Evolutionary conservation across 2,329 filamentous ascomycete genomes (phyloP).

Genomic region (Epichloe uncinata): DNA sequence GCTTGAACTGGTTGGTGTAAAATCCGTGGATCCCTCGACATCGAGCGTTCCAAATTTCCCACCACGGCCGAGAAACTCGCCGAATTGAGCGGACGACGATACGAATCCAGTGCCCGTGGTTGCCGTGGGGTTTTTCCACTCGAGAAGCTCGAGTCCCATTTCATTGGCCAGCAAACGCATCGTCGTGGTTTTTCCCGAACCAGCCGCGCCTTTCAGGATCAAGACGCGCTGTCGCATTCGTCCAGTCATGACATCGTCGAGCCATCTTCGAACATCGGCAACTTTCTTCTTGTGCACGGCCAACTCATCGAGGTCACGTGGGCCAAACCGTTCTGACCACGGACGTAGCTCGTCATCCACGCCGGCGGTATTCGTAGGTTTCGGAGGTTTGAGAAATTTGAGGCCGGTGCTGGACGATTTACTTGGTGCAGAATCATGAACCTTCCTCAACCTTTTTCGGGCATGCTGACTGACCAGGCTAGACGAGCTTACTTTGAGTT

Average conservation of each 20-base stretch:
- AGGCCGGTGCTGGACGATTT: conserved; percentile 28
- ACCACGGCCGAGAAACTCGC: conserved; percentile 77
- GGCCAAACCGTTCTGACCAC: conserved; percentile 80
- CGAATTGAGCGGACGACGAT: conserved; percentile 69
- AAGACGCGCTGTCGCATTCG: conserved; percentile 57
- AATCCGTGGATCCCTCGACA: conserved; percentile 18
- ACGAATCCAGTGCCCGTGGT: conserved; percentile 46
- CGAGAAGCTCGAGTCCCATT: conserved; percentile 64
- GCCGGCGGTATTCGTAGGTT: conserved; percentile 14
- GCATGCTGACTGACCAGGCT: conserved; percentile 45
- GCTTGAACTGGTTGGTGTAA: conserved; percentile 13
- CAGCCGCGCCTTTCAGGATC: conserved; percentile 79
- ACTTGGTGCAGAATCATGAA: conserved; percentile 11
- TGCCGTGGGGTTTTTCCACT: conserved; percentile 78
- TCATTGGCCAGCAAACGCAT: conserved; percentile 63
- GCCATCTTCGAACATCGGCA: conserved; percentile 69
- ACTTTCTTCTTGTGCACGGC: conserved; percentile 95
- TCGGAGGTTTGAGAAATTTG: conserved; percentile 35
- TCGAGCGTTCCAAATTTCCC: conserved; percentile 67
- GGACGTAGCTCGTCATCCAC: conserved; percentile 50
- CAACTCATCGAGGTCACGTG: conserved; percentile 63
- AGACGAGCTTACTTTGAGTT: conserved; percentile 33
- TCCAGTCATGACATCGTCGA: conserved; percentile 59
- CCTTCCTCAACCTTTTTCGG: conserved; percentile 35
- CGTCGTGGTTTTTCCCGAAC: conserved; percentile 86